These are phyloP conservation scores for Schizochytrium sp. DNA, from an alignment of 108 stramenopile species.

Conservation along the genomic window DNA sequence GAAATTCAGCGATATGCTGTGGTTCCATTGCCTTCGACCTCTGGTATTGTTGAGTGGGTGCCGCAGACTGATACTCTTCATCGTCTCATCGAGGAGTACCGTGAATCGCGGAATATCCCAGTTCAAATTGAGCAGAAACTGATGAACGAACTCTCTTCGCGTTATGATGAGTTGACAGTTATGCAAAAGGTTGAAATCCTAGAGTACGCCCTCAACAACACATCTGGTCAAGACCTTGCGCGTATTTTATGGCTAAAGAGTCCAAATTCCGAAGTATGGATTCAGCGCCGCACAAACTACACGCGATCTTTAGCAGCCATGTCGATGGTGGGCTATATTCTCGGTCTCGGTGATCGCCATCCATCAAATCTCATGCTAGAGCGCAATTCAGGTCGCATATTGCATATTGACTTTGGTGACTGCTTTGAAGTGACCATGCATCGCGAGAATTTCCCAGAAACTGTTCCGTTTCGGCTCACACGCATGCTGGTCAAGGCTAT, in stretches of 20 bases:
- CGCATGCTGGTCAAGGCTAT: constrained; percentile 99
- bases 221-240: constrained; percentile 91
- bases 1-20: constrained; percentile 95
- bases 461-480: constrained; percentile 97
- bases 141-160: constrained; percentile 87
- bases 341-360: constrained; percentile 83
- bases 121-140: constrained; percentile 93
- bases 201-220: constrained; percentile 85
- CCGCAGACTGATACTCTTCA: constrained; percentile 97
- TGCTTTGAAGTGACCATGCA: constrained; percentile 99
- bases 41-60: constrained; percentile 98
- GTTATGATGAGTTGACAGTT: constrained; percentile 91
- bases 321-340: constrained; percentile 96
- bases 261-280: constrained; percentile 95
- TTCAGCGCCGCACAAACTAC: constrained; percentile 93
- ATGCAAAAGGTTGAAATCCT: constrained; percentile 99
- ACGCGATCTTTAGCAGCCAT: constrained; percentile 98
- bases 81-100: constrained; percentile 92
- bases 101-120: constrained; percentile 86
- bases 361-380: constrained; percentile 81
- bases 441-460: constrained; percentile 97
- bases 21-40: constrained; percentile 91
- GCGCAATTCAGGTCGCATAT: constrained; percentile 47
- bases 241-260: constrained; percentile 97
- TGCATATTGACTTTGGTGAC: constrained; percentile 78